Conservation (phyloP, 2,329 filamentous ascomycete species). For the Claviceps maximensis region DNA sequence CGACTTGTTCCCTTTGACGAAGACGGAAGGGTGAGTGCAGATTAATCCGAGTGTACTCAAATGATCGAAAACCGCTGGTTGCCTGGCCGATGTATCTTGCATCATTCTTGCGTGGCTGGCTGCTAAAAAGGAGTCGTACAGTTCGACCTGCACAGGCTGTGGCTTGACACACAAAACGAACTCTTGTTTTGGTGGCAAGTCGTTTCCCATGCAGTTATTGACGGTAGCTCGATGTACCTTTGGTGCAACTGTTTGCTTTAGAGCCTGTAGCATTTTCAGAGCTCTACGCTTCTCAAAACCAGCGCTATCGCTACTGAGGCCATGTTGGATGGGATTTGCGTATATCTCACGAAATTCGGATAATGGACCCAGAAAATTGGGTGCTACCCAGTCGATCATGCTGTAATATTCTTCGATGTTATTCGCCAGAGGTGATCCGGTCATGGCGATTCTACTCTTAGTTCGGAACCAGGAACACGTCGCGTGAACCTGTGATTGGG, state of each 20-base stretch:
- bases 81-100: neutral
- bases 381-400: conserved; percentile 82
- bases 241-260: conserved; percentile 60
- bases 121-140: conserved; percentile 42
- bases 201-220: conserved; percentile 44
- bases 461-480: conserved; percentile 50
- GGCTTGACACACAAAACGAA: conserved; percentile 67
- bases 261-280: conserved; percentile 52
- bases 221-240: conserved; percentile 70
- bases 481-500: conserved; percentile 34
- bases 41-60: conserved; percentile 30
- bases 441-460: conserved; percentile 64
- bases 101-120: conserved; percentile 5
- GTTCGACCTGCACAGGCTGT: conserved; percentile 46
- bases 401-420: conserved; percentile 71
- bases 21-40: conserved; percentile 40
- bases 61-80: conserved; percentile 21
- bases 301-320: conserved; percentile 54
- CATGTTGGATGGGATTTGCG: conserved; percentile 57
- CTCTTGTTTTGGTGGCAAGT: conserved; percentile 64
- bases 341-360: conserved; percentile 60
- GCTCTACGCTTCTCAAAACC: conserved; percentile 40
- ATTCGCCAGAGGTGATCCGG: conserved; percentile 76
- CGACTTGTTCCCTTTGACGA: conserved; percentile 12
- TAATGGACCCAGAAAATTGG: conserved; percentile 57